Evolutionary conservation across 441 rosid genomes (phyloP).

Genomic region (Oxalis stricta): DNA sequence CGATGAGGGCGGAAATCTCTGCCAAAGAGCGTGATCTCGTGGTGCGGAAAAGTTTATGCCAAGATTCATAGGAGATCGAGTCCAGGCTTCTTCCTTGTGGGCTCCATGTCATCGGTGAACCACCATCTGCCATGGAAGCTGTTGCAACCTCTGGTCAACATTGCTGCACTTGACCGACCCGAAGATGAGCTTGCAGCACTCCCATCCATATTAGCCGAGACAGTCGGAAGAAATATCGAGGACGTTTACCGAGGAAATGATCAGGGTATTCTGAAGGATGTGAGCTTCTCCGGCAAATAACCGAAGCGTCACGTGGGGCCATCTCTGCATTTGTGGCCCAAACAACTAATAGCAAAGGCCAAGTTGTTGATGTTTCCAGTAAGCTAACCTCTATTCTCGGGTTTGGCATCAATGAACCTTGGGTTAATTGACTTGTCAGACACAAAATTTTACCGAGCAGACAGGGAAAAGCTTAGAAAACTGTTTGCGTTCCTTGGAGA

Average conservation of each 20-base stretch:
- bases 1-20: slow-evolving; percentile 64
- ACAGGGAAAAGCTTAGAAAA: slow-evolving; percentile 65
- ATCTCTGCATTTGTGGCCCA: slow-evolving; percentile 59
- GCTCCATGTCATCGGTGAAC: slow-evolving; percentile 95
- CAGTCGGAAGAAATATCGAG: slow-evolving; percentile 76
- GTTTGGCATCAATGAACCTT: slow-evolving; percentile 92
- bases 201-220: slow-evolving; percentile 75
- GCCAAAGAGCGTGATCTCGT: slow-evolving; percentile 71
- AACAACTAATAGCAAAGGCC: slow-evolving; percentile 81
- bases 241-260: slow-evolving; percentile 78
- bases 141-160: slow-evolving; percentile 97
- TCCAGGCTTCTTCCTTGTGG: slow-evolving; percentile 95
- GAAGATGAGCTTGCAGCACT: slow-evolving; percentile 68
- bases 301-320: slow-evolving; percentile 90
- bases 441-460: slow-evolving; percentile 85
- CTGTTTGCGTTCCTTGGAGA: slow-evolving; percentile 76
- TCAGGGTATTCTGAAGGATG: slow-evolving; percentile 84
- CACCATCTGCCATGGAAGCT: slow-evolving; percentile 96
- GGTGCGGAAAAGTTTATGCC: slow-evolving; percentile 89
- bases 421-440: slow-evolving; percentile 79
- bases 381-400: slow-evolving; percentile 77
- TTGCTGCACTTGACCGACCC: slow-evolving; percentile 85
- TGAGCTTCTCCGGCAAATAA: slow-evolving; percentile 95
- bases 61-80: slow-evolving; percentile 98
- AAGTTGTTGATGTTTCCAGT: slow-evolving; percentile 66